phyloP scores from a whole-genome alignment of 2,329 filamentous ascomycete genomes.

The Plenodomus tracheiphilus region DNA sequence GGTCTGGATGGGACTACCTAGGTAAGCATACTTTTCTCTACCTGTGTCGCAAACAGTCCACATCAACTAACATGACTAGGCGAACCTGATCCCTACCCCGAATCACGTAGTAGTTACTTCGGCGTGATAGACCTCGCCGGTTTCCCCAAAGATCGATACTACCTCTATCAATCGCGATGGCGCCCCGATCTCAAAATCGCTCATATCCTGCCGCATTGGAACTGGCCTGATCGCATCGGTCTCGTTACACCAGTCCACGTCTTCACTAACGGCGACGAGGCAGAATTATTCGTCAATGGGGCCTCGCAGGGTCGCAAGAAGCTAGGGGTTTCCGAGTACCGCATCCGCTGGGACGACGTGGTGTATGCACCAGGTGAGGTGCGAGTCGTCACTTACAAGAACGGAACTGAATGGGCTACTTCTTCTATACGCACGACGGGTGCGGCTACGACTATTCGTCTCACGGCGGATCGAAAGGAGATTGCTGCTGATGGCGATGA shows the following conservation, averaged over 20 bases:
- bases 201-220: constrained; percentile 61
- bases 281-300: constrained; percentile 60
- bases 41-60: no score
- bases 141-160: constrained; percentile 61
- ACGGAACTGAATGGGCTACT: constrained; percentile 52
- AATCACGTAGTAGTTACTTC: constrained; percentile 57
- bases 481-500: constrained; percentile 51
- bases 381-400: constrained; percentile 53
- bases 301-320: constrained; percentile 49
- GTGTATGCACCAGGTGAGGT: constrained; percentile 54
- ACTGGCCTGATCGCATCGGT: constrained; percentile 54
- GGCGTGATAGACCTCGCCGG: constrained; percentile 62
- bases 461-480: constrained; percentile 46
- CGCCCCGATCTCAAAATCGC: constrained; percentile 51
- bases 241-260: constrained; percentile 59
- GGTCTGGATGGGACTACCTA: constrained; percentile 56
- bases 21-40: no score
- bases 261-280: constrained; percentile 56
- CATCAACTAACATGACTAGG: constrained; percentile 28
- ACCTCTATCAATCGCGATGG: constrained; percentile 60
- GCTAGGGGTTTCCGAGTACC: constrained; percentile 46
- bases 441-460: constrained; percentile 39
- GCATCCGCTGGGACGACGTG: constrained; percentile 60
- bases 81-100: constrained; percentile 55
- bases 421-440: constrained; percentile 50